A percentile compares a stretch with the other conserved stretches of the same genome.
These are phyloP conservation scores for Beauveria sp. DNA, from an alignment of 2,329 filamentous ascomycete genomes.

Conservation along the genomic window DNA sequence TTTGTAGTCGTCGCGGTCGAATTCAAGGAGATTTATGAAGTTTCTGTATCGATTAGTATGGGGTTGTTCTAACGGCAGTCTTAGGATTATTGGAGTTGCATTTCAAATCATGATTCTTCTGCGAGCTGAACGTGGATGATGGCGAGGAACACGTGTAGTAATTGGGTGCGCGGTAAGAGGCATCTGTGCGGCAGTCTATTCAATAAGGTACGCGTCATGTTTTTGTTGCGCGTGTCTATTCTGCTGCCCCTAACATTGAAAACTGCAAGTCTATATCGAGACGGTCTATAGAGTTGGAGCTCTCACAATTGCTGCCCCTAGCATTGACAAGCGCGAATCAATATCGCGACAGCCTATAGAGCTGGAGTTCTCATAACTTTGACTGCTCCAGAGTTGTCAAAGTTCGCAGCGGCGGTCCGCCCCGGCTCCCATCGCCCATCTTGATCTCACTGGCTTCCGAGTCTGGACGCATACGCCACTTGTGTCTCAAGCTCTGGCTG, in stretches of 20 bases:
- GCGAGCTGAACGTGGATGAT: background rate
- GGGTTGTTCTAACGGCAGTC: conserved; percentile 2
- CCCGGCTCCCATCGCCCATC: conserved; percentile 23
- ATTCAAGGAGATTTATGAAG: conserved; percentile 6
- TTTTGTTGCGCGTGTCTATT: too few relatives aligned
- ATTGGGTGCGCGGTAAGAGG: background rate
- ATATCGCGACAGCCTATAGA: background rate
- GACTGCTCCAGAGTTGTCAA: conserved; percentile 21
- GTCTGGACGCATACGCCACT: conserved; percentile 22
- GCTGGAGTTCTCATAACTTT: conserved; percentile 17
- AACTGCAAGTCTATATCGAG: background rate
- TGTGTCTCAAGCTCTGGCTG: conserved; percentile 18
- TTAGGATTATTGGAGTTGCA: conserved; percentile 1
- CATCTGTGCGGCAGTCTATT: background rate
- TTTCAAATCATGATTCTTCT: background rate
- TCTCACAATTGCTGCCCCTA: conserved; percentile 11
- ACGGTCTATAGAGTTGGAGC: background rate
- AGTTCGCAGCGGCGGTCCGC: conserved; percentile 20
- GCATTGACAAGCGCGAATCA: background rate
- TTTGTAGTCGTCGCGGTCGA: conserved; percentile 6
- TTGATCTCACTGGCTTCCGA: conserved; percentile 11
- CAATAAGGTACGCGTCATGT: background rate
- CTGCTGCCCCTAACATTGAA: background rate
- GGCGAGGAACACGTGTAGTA: background rate
- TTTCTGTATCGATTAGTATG: conserved; percentile 10